Evolutionary conservation across 2,329 filamentous ascomycete species (phyloP).

Genomic region (Sporothrix globosa): DNA sequence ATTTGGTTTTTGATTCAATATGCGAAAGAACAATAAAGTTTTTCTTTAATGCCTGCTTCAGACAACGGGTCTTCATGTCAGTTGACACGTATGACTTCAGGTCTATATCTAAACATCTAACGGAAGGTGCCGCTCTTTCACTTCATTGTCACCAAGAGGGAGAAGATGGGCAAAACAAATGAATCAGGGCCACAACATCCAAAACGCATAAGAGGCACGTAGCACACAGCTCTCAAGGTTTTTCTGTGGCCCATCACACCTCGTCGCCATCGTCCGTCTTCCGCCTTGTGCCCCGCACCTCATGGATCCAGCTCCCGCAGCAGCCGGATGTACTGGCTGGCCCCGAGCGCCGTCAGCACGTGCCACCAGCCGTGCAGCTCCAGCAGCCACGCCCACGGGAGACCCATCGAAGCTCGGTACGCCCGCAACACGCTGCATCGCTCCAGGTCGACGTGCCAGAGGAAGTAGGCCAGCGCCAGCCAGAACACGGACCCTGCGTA

Average conservation of each 20-base stretch:
- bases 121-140: too few relatives aligned
- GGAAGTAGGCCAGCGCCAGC: conserved; percentile 48
- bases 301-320: conserved; percentile 27
- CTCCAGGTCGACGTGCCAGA: conserved; percentile 63
- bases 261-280: too few relatives aligned
- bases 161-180: too few relatives aligned
- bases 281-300: neutral
- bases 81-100: too few relatives aligned
- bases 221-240: too few relatives aligned
- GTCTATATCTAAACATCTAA: too few relatives aligned
- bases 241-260: too few relatives aligned
- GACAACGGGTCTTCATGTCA: too few relatives aligned
- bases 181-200: too few relatives aligned
- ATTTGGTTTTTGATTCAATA: neutral
- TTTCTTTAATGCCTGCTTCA: neutral
- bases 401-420: conserved; percentile 51
- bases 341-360: conserved; percentile 60
- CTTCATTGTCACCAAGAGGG: too few relatives aligned
- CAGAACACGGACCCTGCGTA: conserved; percentile 15
- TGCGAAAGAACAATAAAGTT: neutral
- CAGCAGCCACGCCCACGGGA: conserved; percentile 59
- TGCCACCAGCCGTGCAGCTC: conserved; percentile 70
- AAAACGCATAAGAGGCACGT: too few relatives aligned
- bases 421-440: conserved; percentile 53
- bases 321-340: conserved; percentile 38